phyloP scores from a whole-genome alignment of 257 asterid genomes.

The Echites panduratus region DNA sequence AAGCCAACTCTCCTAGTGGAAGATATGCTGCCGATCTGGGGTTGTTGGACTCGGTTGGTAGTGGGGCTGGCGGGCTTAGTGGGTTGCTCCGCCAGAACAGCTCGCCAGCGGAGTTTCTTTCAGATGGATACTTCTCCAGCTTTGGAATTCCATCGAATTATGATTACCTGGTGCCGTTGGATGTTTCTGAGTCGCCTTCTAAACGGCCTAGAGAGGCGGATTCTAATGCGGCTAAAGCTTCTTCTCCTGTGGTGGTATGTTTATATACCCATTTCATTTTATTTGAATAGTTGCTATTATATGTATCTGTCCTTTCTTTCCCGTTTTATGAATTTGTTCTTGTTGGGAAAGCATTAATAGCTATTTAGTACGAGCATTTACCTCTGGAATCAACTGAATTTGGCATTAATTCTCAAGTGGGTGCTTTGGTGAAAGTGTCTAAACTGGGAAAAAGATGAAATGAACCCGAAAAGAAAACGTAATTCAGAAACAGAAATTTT shows the following conservation, averaged over 20 bases:
- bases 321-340: not conserved
- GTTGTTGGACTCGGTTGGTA: constrained; percentile 44
- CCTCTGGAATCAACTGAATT: not conserved
- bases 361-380: not conserved
- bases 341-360: not conserved
- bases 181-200: constrained; percentile 24
- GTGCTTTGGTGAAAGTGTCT: not conserved
- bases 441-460: not conserved
- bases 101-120: constrained; percentile 82
- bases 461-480: not conserved
- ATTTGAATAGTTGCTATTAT: not conserved
- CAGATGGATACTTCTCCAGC: constrained; percentile 56
- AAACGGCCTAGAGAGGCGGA: constrained; percentile 64
- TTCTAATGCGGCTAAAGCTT: constrained; percentile 38
- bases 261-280: not conserved
- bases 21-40: constrained; percentile 51
- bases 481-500: too few species aligned
- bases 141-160: constrained; percentile 56
- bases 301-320: not conserved
- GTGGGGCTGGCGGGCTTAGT: constrained; percentile 47
- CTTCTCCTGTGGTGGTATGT: constrained; percentile 42
- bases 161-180: constrained; percentile 31
- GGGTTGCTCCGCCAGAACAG: constrained; percentile 77
- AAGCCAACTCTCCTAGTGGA: constrained; percentile 21
- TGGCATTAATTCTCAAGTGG: constrained; percentile 1